Evolutionary conservation across 2,329 filamentous ascomycete species (phyloP).

Genomic region (Colletotrichum endophyticum): DNA sequence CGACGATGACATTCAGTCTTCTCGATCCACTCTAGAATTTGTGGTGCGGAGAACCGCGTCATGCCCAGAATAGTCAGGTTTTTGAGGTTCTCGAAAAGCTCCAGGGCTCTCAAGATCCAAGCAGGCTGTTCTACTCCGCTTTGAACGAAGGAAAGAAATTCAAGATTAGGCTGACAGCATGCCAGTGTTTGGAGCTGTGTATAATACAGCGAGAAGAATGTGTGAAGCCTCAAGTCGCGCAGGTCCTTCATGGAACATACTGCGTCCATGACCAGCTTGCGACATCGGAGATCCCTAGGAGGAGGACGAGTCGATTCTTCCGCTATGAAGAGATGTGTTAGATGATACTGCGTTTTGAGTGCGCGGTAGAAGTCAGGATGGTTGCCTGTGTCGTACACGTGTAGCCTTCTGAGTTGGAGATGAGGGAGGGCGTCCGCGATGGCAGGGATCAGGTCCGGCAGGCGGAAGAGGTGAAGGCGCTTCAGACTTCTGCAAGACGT

Average conservation of each 20-base stretch:
- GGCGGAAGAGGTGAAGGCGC: background rate
- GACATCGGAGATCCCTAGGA: background rate
- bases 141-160: background rate
- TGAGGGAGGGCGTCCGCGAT: background rate
- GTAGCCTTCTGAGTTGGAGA: background rate
- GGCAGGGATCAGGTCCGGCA: background rate
- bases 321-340: background rate
- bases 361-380: background rate
- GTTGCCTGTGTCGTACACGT: background rate
- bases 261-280: background rate
- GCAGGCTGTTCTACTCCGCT: background rate
- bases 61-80: background rate
- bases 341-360: background rate
- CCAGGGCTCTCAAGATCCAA: background rate
- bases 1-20: background rate
- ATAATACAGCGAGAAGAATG: background rate
- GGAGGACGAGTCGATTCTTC: background rate
- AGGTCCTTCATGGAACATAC: slow-evolving; percentile 1
- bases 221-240: slow-evolving; percentile 3
- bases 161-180: background rate
- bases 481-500: background rate
- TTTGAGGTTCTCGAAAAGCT: background rate
- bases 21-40: background rate
- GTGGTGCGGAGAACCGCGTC: background rate
- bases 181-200: background rate